Evolutionary conservation across 164 flowering plant genomes (phyloP).

Genomic region (Magnolia sinica): DNA sequence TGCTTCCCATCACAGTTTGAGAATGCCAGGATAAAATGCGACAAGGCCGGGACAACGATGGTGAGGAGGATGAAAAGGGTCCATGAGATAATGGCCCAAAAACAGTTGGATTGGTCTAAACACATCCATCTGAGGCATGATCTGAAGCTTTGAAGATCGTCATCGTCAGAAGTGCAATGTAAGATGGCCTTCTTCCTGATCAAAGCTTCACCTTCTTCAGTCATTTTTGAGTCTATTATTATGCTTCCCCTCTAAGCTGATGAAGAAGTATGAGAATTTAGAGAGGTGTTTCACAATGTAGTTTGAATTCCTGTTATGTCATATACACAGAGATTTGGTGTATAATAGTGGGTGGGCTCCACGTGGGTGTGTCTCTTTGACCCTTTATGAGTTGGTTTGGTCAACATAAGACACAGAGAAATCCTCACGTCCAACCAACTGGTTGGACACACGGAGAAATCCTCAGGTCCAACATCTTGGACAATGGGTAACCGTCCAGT

Average conservation of each 20-base stretch:
- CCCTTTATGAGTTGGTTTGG: background rate
- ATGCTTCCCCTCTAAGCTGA: background rate
- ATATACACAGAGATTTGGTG: background rate
- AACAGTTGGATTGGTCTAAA: conserved; percentile 67
- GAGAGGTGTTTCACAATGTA: no score
- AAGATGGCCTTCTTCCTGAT: background rate
- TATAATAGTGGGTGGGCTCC: background rate
- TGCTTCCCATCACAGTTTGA: conserved; percentile 53
- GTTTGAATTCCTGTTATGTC: no score
- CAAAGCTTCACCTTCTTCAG: background rate
- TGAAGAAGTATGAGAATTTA: no score
- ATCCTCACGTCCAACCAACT: background rate
- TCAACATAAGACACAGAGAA: background rate
- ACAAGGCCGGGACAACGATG: conserved; percentile 51
- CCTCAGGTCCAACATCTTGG: background rate
- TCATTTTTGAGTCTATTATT: background rate
- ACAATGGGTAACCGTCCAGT: no score
- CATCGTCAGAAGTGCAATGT: conserved; percentile 15
- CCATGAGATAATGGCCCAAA: conserved; percentile 59
- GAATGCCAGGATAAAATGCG: conserved; percentile 74
- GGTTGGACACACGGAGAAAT: background rate
- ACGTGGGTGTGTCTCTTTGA: background rate
- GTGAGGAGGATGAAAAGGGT: conserved; percentile 51
- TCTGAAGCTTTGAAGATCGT: conserved; percentile 70
- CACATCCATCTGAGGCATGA: conserved; percentile 78